Base-by-base conservation (phyloP, 2,329 filamentous ascomycete species). In the Cladosporium colombiae region DNA sequence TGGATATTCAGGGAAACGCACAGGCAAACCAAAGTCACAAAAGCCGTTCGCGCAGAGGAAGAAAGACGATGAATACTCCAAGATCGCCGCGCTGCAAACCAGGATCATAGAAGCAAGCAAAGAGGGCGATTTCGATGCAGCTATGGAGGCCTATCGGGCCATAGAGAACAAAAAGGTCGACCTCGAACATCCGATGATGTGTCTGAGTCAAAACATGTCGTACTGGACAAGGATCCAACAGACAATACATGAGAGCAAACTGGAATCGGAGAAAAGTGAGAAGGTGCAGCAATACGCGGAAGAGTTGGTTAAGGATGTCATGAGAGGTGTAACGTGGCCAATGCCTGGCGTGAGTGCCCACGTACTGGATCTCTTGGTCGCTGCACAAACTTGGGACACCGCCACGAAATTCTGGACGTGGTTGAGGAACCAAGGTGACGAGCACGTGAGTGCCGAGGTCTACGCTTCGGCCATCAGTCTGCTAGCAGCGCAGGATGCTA, bases 401-500 rank as follows among this genome's bases (percentile, higher is more conserved):
- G 80, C 78, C 5, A 68, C 72, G 27, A 70, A 73, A 2, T 81
- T 84, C 67, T 86, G 83, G 83, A 69, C 74, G 23, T 85, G 82
- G 82, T 74, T 85, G 16, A 68, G 75, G 27, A 65, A 71, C 4
- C 79, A 82, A 68, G 77, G 79, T 56, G 78, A 82, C 21, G 71
- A 74, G 5, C 77, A 78, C 59, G 76, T 82, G 11, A 78, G 79
- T 61, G 71, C 75, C 18, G 72, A 76, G 5, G 79, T 82, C 0
- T 85, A 84, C 66, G 83, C 82, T 6, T 79, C 79, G 8, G 82
- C 81, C 1, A 83, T 85, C 33, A 81, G 84, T 68, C 72, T 83
- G 49, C 72, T 83, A 61, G 80, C 81, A 13, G 77, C 78, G 16
- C 76, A 79, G 59, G 78, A 79, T 14, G 72, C 73, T 59, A 69